phyloP scores from a whole-genome alignment of 169 alveolate species.

The Eimeria acervulina region DNA sequence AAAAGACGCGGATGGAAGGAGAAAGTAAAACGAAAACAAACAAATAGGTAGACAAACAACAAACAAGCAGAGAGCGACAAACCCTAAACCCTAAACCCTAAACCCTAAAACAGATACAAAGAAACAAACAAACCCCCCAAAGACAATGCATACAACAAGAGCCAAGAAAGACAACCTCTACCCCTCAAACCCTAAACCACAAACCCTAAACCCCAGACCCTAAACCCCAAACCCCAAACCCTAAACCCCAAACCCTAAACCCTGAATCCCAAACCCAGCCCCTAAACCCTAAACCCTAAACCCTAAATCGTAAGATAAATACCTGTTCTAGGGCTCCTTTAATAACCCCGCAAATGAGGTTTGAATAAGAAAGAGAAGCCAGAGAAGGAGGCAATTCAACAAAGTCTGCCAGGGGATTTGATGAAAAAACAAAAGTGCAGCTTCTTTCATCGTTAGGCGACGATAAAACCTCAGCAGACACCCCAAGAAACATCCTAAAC shows the following conservation, averaged over 20 bases:
- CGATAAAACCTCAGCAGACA: slow-evolving; percentile 91
- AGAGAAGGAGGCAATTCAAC: slow-evolving; percentile 93
- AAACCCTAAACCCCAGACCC: not conserved
- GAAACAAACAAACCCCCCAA: not conserved
- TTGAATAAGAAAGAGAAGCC: slow-evolving; percentile 89
- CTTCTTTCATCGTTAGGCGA: slow-evolving; percentile 89
- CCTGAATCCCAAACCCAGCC: not conserved
- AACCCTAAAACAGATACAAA: not conserved
- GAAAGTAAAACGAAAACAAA: too few species aligned
- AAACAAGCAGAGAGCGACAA: too few species aligned
- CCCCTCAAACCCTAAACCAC: too few species aligned
- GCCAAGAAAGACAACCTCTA: too few species aligned
- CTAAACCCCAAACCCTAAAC: not conserved
- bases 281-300: not conserved
- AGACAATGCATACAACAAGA: too few species aligned
- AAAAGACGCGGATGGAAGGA: too few species aligned
- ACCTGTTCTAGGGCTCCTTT: slow-evolving; percentile 93
- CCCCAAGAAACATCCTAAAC: slow-evolving; percentile 93
- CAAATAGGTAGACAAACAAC: too few species aligned
- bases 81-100: too few species aligned
- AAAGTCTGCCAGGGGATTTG: slow-evolving; percentile 94
- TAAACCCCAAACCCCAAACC: not conserved
- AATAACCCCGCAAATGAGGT: slow-evolving; percentile 93
- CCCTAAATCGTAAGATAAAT: not conserved
- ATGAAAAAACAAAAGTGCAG: slow-evolving; percentile 88